Conservation (phyloP, 768 basidiomycete species). For the Leccinum olivaceopallidum region DNA sequence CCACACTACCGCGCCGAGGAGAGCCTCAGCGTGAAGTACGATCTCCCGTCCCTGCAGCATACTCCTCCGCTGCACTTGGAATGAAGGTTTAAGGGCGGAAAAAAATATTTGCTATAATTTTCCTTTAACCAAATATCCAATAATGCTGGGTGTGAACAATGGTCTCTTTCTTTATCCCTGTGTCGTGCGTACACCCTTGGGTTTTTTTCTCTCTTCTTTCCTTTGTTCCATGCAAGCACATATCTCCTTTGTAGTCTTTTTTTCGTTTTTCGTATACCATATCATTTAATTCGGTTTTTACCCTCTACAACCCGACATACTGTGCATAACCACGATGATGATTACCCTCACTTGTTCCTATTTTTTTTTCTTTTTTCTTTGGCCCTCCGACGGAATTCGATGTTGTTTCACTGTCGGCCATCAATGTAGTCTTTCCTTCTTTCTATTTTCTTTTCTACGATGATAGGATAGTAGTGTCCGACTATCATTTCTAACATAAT, state of each 20-base stretch:
- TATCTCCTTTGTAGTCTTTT: constrained; percentile 10
- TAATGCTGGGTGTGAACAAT: constrained; percentile 30
- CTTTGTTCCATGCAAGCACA: constrained; percentile 14
- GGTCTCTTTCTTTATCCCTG: constrained; percentile 11
- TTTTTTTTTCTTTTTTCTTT: background rate
- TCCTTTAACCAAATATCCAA: constrained; percentile 27
- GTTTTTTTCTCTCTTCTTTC: background rate
- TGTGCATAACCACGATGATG: constrained; percentile 26
- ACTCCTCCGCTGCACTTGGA: constrained; percentile 50
- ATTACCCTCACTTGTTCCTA: background rate
- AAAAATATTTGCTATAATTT: constrained; percentile 15
- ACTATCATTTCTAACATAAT: constrained; percentile 18
- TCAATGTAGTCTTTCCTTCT: background rate
- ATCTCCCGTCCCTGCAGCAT: constrained; percentile 42
- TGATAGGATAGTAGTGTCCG: constrained; percentile 15
- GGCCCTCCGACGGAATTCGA: background rate
- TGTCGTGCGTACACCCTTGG: constrained; percentile 6
- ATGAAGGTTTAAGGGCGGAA: constrained; percentile 40
- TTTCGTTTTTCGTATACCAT: constrained; percentile 22
- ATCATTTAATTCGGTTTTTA: constrained; percentile 23
- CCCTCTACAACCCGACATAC: constrained; percentile 5
- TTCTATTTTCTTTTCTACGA: background rate
- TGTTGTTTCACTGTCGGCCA: background rate
- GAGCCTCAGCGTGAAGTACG: constrained; percentile 43
- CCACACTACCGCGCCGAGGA: constrained; percentile 38